Percentiles rank a stretch among this genome's conserved stretches.
These are phyloP conservation scores for Pseudonitzschia multiseries DNA, from an alignment of 108 stramenopile genomes.

Conservation along the genomic window DNA sequence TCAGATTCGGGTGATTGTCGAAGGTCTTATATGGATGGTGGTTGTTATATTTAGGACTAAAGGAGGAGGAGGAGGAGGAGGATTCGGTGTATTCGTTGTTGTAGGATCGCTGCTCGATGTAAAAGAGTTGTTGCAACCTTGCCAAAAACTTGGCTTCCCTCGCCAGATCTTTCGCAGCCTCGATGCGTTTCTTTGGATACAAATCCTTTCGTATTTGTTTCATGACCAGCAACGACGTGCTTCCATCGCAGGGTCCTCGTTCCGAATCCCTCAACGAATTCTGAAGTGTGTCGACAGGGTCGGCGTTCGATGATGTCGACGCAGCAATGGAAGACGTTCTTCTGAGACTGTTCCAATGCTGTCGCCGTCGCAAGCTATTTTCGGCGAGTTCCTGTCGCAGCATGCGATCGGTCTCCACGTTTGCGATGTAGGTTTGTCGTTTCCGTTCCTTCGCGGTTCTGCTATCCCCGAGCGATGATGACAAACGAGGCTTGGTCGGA, in stretches of 20 bases:
- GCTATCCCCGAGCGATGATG: too few species aligned
- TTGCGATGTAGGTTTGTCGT: not conserved
- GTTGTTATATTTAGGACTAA: not conserved
- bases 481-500: not conserved
- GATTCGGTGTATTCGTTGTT: too few species aligned
- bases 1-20: constrained; percentile 60
- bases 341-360: not conserved
- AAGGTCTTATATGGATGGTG: not conserved
- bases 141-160: constrained; percentile 72
- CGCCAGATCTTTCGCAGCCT: constrained; percentile 56
- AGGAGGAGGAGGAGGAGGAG: too few species aligned
- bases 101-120: not conserved
- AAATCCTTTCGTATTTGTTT: constrained; percentile 40
- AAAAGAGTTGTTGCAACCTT: constrained; percentile 29
- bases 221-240: constrained; percentile 5
- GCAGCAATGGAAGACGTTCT: not conserved
- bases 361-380: not conserved
- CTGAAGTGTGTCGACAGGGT: not conserved
- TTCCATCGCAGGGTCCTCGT: not conserved
- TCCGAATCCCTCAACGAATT: too few species aligned
- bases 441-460: not conserved
- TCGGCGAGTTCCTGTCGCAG: not conserved
- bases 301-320: not conserved
- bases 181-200: constrained; percentile 43
- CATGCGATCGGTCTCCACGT: not conserved